Percentiles rank a stretch among this genome's conserved stretches.
phyloP scores from a whole-genome alignment of 2,329 filamentous ascomycete genomes.

The Tolypocladium pustulatum region DNA sequence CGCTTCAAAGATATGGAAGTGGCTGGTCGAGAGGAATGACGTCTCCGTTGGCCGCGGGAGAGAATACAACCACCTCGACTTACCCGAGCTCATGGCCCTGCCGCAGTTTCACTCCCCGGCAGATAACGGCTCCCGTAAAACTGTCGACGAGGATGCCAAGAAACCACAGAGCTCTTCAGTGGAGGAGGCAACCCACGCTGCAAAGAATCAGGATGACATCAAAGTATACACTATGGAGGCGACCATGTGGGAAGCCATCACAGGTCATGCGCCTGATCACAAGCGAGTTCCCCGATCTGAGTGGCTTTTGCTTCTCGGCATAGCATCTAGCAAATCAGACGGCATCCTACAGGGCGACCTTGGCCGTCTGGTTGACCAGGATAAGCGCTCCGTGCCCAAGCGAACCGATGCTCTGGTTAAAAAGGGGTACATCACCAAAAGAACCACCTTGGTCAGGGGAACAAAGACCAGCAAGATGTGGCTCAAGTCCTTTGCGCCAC shows the following conservation, averaged over 20 bases:
- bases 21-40: slow-evolving; percentile 22
- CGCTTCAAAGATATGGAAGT: slow-evolving; percentile 23
- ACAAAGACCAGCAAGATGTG: slow-evolving; percentile 54
- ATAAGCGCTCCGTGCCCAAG: slow-evolving; percentile 53
- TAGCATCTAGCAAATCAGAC: slow-evolving; percentile 40
- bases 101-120: slow-evolving; percentile 1
- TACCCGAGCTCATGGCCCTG: slow-evolving; percentile 17
- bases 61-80: slow-evolving; percentile 27
- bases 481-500: slow-evolving; percentile 44
- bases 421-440: slow-evolving; percentile 53
- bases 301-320: slow-evolving; percentile 47
- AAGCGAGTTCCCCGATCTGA: slow-evolving; percentile 48
- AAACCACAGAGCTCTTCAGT: background rate
- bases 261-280: slow-evolving; percentile 48
- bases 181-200: background rate
- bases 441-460: slow-evolving; percentile 45
- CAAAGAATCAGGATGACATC: background rate
- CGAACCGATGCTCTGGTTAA: slow-evolving; percentile 47
- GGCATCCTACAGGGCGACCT: slow-evolving; percentile 53
- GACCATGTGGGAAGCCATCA: slow-evolving; percentile 48
- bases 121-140: background rate
- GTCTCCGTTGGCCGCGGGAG: slow-evolving; percentile 23
- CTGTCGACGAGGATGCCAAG: background rate
- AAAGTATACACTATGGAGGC: slow-evolving; percentile 41
- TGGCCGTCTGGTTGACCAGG: slow-evolving; percentile 45